Conservation (phyloP, 129 eudicot genomes). For the Smallanthus sonchifolius region DNA sequence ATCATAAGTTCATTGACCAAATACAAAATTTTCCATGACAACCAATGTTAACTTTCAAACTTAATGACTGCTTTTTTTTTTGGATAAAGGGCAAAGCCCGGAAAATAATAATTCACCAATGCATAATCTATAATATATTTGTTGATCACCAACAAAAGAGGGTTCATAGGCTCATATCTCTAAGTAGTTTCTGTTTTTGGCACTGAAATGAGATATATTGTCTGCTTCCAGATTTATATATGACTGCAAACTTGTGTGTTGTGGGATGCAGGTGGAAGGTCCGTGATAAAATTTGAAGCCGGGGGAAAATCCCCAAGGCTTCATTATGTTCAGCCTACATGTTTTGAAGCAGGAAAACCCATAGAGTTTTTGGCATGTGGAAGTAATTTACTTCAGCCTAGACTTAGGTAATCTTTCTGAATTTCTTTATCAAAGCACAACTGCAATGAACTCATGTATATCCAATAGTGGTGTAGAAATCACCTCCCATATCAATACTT, state of each 20-base stretch:
- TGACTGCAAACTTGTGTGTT: conserved; percentile 8
- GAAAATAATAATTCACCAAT: neutral
- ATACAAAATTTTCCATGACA: neutral
- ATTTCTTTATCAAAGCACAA: neutral
- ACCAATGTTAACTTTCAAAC: neutral
- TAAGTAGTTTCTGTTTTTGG: neutral
- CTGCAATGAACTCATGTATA: neutral
- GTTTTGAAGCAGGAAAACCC: conserved; percentile 93
- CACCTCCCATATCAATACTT: neutral
- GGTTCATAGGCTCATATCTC: neutral
- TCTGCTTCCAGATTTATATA: neutral
- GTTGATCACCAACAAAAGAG: neutral
- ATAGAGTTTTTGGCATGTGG: conserved; percentile 88
- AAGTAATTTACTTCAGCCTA: conserved; percentile 78
- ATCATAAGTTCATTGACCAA: neutral
- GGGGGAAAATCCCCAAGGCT: conserved; percentile 60
- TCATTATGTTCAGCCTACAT: conserved; percentile 73
- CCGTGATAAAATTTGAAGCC: conserved; percentile 51
- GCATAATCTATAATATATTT: neutral
- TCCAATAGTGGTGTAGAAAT: neutral
- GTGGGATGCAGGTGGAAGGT: conserved; percentile 55
- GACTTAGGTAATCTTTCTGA: conserved; percentile 52
- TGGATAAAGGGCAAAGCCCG: too few relatives aligned
- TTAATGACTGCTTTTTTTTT: neutral
- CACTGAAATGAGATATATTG: neutral